phyloP scores from a whole-genome alignment of 345 rosid genomes.

The Gossypium thurberi region DNA sequence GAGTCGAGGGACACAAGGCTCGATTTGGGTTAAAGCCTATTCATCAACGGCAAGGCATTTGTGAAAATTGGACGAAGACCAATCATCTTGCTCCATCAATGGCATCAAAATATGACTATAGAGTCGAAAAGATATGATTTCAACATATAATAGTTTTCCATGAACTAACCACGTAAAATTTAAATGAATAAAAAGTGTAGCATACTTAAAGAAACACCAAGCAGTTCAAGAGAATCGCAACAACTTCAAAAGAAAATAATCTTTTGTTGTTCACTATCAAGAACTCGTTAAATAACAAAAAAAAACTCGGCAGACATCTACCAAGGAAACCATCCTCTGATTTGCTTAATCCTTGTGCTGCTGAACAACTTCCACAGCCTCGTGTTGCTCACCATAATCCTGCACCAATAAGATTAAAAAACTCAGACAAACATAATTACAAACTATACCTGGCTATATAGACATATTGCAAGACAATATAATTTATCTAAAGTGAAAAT shows the following conservation, averaged over 20 bases:
- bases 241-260: background rate
- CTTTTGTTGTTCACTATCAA: background rate
- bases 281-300: background rate
- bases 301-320: background rate
- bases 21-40: background rate
- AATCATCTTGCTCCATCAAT: background rate
- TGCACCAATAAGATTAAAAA: background rate
- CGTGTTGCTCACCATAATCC: slow-evolving; percentile 8
- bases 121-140: background rate
- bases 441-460: background rate
- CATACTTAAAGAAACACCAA: background rate
- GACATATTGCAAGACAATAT: too few species aligned
- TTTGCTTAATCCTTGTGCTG: slow-evolving; percentile 2
- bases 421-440: background rate
- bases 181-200: background rate
- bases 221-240: background rate
- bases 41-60: too few species aligned
- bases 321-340: background rate
- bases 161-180: background rate
- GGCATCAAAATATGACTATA: too few species aligned
- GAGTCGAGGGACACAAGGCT: too few species aligned
- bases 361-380: slow-evolving; percentile 7
- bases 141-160: background rate
- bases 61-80: background rate
- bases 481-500: background rate